Conservation (phyloP, 1,284 basidiomycete species). For the Thelephora terrestris region DNA sequence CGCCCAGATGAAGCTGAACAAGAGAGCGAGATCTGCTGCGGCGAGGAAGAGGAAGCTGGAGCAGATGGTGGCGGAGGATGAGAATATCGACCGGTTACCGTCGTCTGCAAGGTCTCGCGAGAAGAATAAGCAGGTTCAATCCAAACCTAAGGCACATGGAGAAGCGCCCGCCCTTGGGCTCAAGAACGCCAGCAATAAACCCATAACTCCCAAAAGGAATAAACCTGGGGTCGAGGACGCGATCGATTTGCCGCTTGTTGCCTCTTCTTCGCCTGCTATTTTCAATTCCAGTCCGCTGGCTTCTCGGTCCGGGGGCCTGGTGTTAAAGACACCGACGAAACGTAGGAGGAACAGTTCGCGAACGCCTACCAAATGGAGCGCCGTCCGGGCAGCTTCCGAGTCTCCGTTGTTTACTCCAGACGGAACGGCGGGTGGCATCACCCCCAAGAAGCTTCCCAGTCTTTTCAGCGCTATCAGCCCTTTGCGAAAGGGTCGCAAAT, state of each 20-base stretch:
- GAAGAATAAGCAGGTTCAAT: too few relatives aligned
- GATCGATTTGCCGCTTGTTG: neutral
- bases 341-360: neutral
- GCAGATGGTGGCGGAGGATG: neutral
- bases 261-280: neutral
- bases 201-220: neutral
- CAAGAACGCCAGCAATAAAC: neutral
- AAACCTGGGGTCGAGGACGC: neutral
- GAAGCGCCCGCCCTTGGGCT: too few relatives aligned
- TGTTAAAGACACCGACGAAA: neutral
- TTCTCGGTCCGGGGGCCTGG: neutral
- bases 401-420: neutral
- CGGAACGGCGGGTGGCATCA: neutral
- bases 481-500: neutral
- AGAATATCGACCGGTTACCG: neutral
- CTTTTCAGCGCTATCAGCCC: neutral
- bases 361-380: neutral
- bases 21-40: neutral
- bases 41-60: neutral
- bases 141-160: too few relatives aligned
- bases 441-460: neutral
- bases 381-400: neutral
- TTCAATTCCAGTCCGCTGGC: neutral
- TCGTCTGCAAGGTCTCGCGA: neutral
- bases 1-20: neutral